Base-by-base conservation (phyloP, 768 basidiomycete species). In the Arthromyces matolae region DNA sequence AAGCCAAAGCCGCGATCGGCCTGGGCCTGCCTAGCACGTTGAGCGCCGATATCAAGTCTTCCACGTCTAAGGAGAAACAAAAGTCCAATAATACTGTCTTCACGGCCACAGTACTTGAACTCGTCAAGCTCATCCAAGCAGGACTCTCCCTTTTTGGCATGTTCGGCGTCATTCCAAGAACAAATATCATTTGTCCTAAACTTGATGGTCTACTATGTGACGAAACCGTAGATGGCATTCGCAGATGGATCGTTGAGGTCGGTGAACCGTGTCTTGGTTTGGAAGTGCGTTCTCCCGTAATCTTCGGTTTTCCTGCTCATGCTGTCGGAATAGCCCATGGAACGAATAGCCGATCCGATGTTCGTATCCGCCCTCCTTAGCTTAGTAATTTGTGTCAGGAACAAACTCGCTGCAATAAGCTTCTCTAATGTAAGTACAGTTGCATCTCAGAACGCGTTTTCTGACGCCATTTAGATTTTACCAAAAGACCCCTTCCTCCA, bases 401-500 rank as follows among this genome's bases (percentile, higher is more conserved):
- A 88, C 66, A 87, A 83, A 59, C 74, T 92, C 13, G 73, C 78
- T 18, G 73, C 77, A 20, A 67, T 86, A 19, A 78, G 79, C 12
- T 70, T 71, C 58, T 60, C 60, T 6, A 66, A 72, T 43, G 73
- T 72, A 60, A 29, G 67, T 18, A 6, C 22, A 40, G 34, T 35
- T 42, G 20, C 44, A 32, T 39, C 27, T 14, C 9, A 14, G 23
- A 19, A 16, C 22, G 23, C 31, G 12, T 36, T 20, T 20, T 50
- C 34, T 45, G 6, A 43, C 42, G n/a, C 8, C 31, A 14, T 9
- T 22, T 16, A 66, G 59, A 49, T 63, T 37, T 68, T 83, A 29
- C 84, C 89, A 2, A 84, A 83, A 61, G 90, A 92, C 62, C 89
- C 90, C 1, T 90, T 93, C 59, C 68, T 87, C 36, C 77, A 88